These are phyloP conservation scores for Mycosarcoma mackinlayi DNA, from an alignment of 1,284 basidiomycete species.

Conservation along the genomic window DNA sequence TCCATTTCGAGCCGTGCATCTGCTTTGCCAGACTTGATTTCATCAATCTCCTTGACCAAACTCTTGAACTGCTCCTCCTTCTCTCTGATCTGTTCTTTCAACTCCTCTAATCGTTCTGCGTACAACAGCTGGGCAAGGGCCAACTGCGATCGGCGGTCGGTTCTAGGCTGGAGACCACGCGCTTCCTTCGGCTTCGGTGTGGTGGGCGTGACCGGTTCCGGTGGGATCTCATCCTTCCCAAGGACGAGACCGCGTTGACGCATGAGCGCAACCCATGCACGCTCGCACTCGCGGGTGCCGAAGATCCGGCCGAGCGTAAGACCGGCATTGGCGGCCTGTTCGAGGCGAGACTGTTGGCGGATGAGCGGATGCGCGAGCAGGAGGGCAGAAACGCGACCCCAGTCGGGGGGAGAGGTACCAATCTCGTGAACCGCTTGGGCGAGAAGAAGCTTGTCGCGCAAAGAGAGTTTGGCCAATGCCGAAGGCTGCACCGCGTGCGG, in stretches of 20 bases:
- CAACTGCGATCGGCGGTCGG: conserved; percentile 53
- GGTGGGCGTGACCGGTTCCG: conserved; percentile 12
- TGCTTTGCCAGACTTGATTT: conserved; percentile 44
- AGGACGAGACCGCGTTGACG: conserved; percentile 50
- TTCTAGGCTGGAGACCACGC: conserved; percentile 41
- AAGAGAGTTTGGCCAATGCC: conserved; percentile 42
- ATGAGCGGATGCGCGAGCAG: conserved; percentile 60
- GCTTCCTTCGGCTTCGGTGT: conserved; percentile 49
- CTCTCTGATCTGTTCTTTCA: conserved; percentile 52
- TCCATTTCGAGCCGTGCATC: conserved; percentile 43
- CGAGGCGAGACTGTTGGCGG: conserved; percentile 46
- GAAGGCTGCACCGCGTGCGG: conserved; percentile 44
- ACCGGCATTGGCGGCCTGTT: conserved; percentile 50
- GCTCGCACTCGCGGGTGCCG: conserved; percentile 59
- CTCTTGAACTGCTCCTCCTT: conserved; percentile 55
- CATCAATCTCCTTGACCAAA: conserved; percentile 48
- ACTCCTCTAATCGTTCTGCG: conserved; percentile 58
- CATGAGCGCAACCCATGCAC: conserved; percentile 59
- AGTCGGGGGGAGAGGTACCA: conserved; percentile 57
- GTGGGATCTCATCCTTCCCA: conserved; percentile 39
- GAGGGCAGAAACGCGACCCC: conserved; percentile 53
- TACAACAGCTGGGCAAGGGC: conserved; percentile 61
- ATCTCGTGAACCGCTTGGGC: conserved; percentile 63
- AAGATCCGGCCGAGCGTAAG: conserved; percentile 56
- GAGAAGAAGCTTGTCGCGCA: conserved; percentile 63